Evolutionary conservation across 768 basidiomycete species (phyloP).

Genomic region (Boletus eberwhitei): DNA sequence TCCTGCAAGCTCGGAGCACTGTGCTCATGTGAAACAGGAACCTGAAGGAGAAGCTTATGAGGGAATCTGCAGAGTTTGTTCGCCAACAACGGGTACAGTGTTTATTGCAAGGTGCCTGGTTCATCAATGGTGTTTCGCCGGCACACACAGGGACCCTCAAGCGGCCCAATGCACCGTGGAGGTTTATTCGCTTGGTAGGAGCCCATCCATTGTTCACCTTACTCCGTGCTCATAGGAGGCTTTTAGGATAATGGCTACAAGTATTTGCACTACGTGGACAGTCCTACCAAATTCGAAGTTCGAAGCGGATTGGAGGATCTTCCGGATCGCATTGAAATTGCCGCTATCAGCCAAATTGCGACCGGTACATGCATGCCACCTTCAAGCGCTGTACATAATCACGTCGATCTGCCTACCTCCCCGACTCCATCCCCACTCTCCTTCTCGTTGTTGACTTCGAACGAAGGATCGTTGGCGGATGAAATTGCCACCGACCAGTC

Average conservation of each 20-base stretch:
- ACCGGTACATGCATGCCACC: slow-evolving; percentile 71
- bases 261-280: slow-evolving; percentile 84
- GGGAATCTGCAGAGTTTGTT: slow-evolving; percentile 88
- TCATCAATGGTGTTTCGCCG: slow-evolving; percentile 71
- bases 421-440: slow-evolving; percentile 63
- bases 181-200: slow-evolving; percentile 80
- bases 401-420: slow-evolving; percentile 56
- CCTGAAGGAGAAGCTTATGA: slow-evolving; percentile 79
- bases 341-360: slow-evolving; percentile 74
- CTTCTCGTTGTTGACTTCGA: slow-evolving; percentile 70
- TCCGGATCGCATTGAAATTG: slow-evolving; percentile 80
- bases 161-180: slow-evolving; percentile 68
- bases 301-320: slow-evolving; percentile 83
- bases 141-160: slow-evolving; percentile 41
- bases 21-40: slow-evolving; percentile 48
- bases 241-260: slow-evolving; percentile 73
- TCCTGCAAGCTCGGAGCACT: not conserved
- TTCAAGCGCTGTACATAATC: slow-evolving; percentile 60
- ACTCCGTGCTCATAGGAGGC: not conserved
- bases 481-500: slow-evolving; percentile 74
- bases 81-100: slow-evolving; percentile 86
- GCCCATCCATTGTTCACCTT: not conserved
- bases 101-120: slow-evolving; percentile 88
- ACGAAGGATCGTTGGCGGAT: slow-evolving; percentile 72
- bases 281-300: slow-evolving; percentile 72